phyloP scores from a whole-genome alignment of 768 basidiomycete genomes.

The Crepidotus variabilis region DNA sequence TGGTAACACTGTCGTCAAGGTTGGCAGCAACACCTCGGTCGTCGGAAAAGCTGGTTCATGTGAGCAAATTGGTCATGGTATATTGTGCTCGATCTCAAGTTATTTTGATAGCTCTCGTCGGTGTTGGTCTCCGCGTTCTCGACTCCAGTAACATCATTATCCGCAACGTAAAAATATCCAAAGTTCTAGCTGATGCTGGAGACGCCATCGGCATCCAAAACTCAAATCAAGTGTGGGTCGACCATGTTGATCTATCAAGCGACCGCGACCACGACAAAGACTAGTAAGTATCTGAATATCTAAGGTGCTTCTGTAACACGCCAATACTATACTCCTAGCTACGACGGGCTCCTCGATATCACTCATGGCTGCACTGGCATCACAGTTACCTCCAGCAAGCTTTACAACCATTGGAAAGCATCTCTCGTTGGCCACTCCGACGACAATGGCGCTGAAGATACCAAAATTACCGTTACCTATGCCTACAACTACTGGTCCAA shows the following conservation, averaged over 20 bases:
- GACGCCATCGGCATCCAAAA: conserved; percentile 34
- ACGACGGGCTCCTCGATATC: conserved; percentile 42
- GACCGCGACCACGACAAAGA: conserved; percentile 44
- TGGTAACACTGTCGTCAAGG: conserved; percentile 36
- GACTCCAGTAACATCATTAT: conserved; percentile 42
- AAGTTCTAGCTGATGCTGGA: conserved; percentile 40
- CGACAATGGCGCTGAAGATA: conserved; percentile 27
- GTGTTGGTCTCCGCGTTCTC: conserved; percentile 43
- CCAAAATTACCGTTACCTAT: conserved; percentile 37
- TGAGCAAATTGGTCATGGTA: conserved; percentile 13
- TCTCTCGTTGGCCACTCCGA: conserved; percentile 41
- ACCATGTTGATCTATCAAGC: conserved; percentile 41
- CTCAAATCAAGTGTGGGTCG: conserved; percentile 39
- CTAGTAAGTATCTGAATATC: conserved; percentile 21
- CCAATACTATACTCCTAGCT: conserved; percentile 21
- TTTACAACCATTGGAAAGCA: conserved; percentile 44
- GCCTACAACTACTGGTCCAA: conserved; percentile 40
- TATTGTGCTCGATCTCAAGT: not conserved
- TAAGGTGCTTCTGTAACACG: not conserved
- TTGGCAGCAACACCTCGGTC: conserved; percentile 42
- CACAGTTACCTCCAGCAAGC: conserved; percentile 37
- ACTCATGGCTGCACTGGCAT: conserved; percentile 42
- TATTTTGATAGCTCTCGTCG: conserved; percentile 31
- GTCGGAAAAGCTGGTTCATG: conserved; percentile 36
- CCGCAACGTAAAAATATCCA: conserved; percentile 45